phyloP scores from a whole-genome alignment of 805 yeast species.

The Yarrowia sp. region DNA sequence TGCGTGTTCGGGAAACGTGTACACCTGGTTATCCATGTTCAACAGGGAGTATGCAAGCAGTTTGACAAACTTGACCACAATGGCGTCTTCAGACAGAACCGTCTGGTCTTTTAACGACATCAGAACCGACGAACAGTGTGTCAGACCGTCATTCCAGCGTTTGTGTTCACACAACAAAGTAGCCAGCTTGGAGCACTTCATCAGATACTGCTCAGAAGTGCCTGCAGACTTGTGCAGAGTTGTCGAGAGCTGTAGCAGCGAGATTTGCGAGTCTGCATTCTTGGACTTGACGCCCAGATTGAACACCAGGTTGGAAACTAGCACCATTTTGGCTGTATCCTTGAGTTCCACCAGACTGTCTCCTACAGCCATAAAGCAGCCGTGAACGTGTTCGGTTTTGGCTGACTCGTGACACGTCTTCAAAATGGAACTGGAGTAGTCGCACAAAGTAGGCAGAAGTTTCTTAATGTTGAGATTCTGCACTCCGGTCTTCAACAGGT shows the following conservation, averaged over 20 bases:
- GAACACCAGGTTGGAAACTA: conserved; percentile 6
- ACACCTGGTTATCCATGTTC: background rate
- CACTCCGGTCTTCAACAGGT: background rate
- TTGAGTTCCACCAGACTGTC: background rate
- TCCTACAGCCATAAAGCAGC: background rate
- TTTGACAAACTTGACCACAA: background rate
- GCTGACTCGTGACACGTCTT: background rate
- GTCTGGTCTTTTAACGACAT: background rate
- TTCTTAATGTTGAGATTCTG: conserved; percentile 1
- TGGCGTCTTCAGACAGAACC: background rate
- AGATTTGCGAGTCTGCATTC: background rate
- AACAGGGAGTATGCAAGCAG: background rate
- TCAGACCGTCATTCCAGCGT: background rate
- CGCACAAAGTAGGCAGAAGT: background rate
- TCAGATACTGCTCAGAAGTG: background rate
- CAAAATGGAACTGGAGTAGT: background rate
- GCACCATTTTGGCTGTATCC: background rate
- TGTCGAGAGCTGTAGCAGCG: background rate
- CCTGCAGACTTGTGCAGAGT: conserved; percentile 7
- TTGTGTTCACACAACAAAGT: background rate
- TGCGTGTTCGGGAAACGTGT: background rate
- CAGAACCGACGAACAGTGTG: background rate
- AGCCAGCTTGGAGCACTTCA: conserved; percentile 2
- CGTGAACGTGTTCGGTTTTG: background rate
- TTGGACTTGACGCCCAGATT: background rate